Evolutionary conservation across 345 rosid species (phyloP).

Genomic region (Linum tenue): DNA sequence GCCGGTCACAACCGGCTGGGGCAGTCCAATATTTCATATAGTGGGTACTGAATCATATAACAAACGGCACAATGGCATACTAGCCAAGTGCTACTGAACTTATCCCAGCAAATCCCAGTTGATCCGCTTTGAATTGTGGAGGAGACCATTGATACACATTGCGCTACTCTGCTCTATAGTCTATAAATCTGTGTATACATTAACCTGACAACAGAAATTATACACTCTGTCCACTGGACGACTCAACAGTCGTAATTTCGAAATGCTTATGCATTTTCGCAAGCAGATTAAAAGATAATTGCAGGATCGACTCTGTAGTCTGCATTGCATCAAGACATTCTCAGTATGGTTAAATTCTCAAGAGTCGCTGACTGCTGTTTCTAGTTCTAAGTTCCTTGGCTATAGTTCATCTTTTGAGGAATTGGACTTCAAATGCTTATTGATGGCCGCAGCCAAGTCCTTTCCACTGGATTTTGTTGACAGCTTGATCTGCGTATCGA

Average conservation of each 20-base stretch:
- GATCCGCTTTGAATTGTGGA: too few species aligned
- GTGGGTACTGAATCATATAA: too few species aligned
- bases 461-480: slow-evolving; percentile 47
- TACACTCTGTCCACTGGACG: not conserved
- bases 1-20: too few species aligned
- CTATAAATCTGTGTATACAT: not conserved
- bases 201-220: not conserved
- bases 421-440: slow-evolving; percentile 35
- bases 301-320: too few species aligned
- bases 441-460: slow-evolving; percentile 42
- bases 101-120: too few species aligned
- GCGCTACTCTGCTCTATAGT: not conserved
- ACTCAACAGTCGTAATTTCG: not conserved
- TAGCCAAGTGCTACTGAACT: too few species aligned
- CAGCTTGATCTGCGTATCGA: slow-evolving; percentile 41
- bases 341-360: not conserved
- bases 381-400: slow-evolving; percentile 11
- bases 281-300: too few species aligned
- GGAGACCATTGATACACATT: too few species aligned
- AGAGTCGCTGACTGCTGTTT: not conserved
- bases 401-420: slow-evolving; percentile 49
- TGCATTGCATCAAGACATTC: not conserved
- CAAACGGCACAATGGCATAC: too few species aligned
- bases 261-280: not conserved
- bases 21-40: too few species aligned